These are phyloP conservation scores for Petasospora rhodanensis DNA, from an alignment of 1,139 yeast species.

Conservation along the genomic window DNA sequence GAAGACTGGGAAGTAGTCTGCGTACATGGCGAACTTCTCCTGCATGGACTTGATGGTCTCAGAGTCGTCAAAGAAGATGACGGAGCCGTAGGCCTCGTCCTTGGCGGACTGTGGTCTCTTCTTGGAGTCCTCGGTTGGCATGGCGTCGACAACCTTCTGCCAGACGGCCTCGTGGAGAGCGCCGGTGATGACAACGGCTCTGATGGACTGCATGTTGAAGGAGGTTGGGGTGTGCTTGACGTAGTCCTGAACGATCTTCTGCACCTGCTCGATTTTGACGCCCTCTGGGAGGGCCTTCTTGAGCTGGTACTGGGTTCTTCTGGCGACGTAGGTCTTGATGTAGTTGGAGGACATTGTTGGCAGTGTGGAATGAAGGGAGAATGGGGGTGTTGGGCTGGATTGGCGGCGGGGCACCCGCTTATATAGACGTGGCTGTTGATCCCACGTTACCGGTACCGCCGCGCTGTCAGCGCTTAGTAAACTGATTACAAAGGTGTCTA, in stretches of 20 bases:
- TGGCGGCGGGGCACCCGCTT: too few species aligned
- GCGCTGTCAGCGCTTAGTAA: too few species aligned
- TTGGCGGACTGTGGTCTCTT: slow-evolving; percentile 36
- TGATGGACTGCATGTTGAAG: slow-evolving; percentile 43
- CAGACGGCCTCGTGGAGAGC: slow-evolving; percentile 39
- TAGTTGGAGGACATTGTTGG: slow-evolving; percentile 13
- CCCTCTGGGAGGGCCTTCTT: slow-evolving; percentile 35
- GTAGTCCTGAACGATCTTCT: slow-evolving; percentile 31
- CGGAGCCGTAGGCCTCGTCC: slow-evolving; percentile 42
- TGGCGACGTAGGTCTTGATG: slow-evolving; percentile 29
- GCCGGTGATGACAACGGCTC: slow-evolving; percentile 39
- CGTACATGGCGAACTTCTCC: slow-evolving; percentile 36
- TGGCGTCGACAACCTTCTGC: slow-evolving; percentile 33
- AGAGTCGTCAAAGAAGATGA: slow-evolving; percentile 40
- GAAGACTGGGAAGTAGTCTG: slow-evolving; percentile 39
- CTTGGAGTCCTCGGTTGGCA: slow-evolving; percentile 32
- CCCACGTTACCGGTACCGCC: too few species aligned
- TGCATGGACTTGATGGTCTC: slow-evolving; percentile 33
- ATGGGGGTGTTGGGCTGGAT: too few species aligned
- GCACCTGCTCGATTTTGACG: slow-evolving; percentile 32
- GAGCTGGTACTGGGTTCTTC: slow-evolving; percentile 37
- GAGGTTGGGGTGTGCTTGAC: slow-evolving; percentile 41
- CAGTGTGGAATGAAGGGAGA: neutral
- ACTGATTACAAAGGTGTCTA: too few species aligned
- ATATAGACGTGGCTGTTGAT: too few species aligned